Percentiles rank a stretch among this genome's conserved stretches.
Conservation (phyloP, 805 yeast genomes). For the Barnettozyma californica region DNA sequence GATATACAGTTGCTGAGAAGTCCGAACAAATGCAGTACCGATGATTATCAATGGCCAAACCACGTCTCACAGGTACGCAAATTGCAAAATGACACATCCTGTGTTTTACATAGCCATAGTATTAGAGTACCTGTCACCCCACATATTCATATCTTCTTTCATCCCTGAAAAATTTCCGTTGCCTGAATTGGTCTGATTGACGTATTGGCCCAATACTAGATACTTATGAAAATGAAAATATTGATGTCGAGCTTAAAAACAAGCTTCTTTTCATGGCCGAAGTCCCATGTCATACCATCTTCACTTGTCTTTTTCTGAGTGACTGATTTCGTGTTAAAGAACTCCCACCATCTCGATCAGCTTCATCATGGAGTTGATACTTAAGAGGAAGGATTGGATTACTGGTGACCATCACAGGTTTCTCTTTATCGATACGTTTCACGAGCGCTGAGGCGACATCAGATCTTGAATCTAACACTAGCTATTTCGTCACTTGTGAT, state of each 20-base stretch:
- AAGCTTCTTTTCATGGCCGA: constrained; percentile 14
- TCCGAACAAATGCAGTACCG: no score
- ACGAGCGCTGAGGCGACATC: neutral
- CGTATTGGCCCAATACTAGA: constrained; percentile 58
- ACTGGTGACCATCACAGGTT: neutral
- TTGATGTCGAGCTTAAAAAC: constrained; percentile 46
- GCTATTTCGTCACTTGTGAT: neutral
- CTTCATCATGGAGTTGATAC: neutral
- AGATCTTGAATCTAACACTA: neutral
- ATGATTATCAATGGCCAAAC: neutral
- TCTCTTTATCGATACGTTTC: neutral
- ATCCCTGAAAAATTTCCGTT: constrained; percentile 45
- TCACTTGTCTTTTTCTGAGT: neutral
- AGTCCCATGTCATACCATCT: neutral
- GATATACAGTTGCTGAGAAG: neutral
- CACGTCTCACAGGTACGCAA: constrained; percentile 46
- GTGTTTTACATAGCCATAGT: constrained; percentile 53
- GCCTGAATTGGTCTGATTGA: constrained; percentile 36
- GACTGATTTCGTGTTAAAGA: neutral
- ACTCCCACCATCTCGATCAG: neutral
- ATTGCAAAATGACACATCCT: constrained; percentile 55
- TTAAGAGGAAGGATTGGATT: neutral
- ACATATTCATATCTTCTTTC: constrained; percentile 37
- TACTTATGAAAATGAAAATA: constrained; percentile 46
- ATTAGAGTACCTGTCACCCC: constrained; percentile 56